Evolutionary conservation across 1,284 basidiomycete genomes (phyloP).

Genomic region (Puccinia coronata): DNA sequence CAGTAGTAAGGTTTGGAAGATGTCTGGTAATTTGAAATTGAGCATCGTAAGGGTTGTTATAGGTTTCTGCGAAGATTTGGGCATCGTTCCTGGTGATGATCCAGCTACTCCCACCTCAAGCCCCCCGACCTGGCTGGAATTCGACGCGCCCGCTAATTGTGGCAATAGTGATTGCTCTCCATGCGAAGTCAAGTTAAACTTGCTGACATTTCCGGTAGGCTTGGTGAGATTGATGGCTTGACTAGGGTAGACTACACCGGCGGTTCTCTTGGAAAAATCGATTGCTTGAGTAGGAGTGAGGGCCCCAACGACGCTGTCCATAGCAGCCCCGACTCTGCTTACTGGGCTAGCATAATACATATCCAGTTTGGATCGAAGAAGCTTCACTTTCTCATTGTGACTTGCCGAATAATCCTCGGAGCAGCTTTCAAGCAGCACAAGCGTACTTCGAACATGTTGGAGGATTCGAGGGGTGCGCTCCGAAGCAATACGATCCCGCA

Average conservation of each 20-base stretch:
- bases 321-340: background rate
- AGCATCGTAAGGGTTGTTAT: background rate
- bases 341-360: background rate
- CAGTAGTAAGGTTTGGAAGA: constrained; percentile 13
- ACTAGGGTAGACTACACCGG: background rate
- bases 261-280: background rate
- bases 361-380: constrained; percentile 6
- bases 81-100: background rate
- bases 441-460: background rate
- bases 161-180: background rate
- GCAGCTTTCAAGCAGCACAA: background rate
- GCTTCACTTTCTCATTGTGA: background rate
- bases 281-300: background rate
- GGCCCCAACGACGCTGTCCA: background rate
- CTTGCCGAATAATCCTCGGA: background rate
- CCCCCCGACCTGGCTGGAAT: background rate
- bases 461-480: background rate
- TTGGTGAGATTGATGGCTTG: background rate
- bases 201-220: background rate
- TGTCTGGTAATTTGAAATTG: constrained; percentile 11
- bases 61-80: background rate
- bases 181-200: background rate
- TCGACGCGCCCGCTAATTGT: too few species aligned
- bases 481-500: background rate
- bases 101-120: background rate